Evolutionary conservation across 257 asterid genomes (phyloP), one percentile per base, ranked within the genome.

Genomic region (Solanum bulbocastanum): DNA sequence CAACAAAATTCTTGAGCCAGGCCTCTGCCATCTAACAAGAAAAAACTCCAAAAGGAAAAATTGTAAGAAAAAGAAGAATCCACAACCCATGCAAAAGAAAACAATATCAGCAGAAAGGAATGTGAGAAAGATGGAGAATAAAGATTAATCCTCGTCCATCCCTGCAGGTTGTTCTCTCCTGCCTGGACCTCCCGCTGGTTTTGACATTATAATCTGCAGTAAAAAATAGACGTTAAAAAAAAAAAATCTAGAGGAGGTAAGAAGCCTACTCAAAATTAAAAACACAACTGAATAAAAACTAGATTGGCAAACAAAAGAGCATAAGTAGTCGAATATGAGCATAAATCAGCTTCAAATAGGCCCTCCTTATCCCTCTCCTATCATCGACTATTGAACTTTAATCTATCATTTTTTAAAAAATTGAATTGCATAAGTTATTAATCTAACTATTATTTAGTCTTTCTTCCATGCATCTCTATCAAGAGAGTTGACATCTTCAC

Each of bases 131-230:
- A 39, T 40, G 30, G 85, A 27, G 25, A 81, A 6, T 82, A 39
- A 60, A 79, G 35, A 87, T 90, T 86, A 91, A 60, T 91, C 95
- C 71, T 93, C 94, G 60, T 88, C 83, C 83, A 58, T 91, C 52
- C 92, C 95, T 60, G 88, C 90, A 8, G 89, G 87, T 27, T 89
- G 74, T 35, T 88, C 89, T 66, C 87, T 89, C 87, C 91, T 84
- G 83, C 88, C 88, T 18, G 94, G 95, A 60, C 95, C 95, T 62
- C 95, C 95, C 44, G 95, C 95, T 32, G 94, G 95, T 86, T 91
- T 93, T 74, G 95, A 90, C 93, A 93, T 91, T 86, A 93, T 93
- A 86, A 93, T 93, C 95, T 93, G 92, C 87, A 85, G 68, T 39
- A n/a, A 65, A 62, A 78, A 42, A 25, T 27, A 62, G 30, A 72